These are phyloP conservation scores for Lentinula guzmanii DNA, from an alignment of 768 basidiomycete genomes.

Conservation along the genomic window DNA sequence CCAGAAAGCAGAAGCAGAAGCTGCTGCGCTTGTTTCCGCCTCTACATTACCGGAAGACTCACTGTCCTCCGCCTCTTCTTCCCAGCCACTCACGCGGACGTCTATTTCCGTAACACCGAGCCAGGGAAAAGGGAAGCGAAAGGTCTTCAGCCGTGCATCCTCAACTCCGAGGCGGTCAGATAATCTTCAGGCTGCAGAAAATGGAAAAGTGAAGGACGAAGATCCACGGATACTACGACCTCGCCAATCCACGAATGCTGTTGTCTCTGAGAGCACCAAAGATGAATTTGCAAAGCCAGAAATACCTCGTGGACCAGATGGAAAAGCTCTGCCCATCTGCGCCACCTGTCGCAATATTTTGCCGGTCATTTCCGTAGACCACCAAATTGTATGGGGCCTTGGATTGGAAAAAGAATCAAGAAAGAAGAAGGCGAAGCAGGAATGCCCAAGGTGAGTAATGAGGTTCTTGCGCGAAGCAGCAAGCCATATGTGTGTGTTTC, in stretches of 20 bases:
- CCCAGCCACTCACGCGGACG: neutral
- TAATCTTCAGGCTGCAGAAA: conserved; percentile 16
- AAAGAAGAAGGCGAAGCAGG: conserved; percentile 55
- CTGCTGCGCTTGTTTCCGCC: neutral
- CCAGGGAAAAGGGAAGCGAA: conserved; percentile 5
- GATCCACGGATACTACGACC: conserved; percentile 47
- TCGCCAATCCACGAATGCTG: conserved; percentile 33
- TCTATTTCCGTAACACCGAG: conserved; percentile 4
- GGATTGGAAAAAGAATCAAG: conserved; percentile 38
- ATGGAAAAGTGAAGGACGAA: conserved; percentile 45
- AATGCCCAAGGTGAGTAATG: conserved; percentile 66
- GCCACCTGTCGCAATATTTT: conserved; percentile 65
- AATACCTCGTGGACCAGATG: conserved; percentile 53
- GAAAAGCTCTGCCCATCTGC: conserved; percentile 65
- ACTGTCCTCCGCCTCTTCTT: conserved; percentile 21
- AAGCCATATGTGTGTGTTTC: neutral
- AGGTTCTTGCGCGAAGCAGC: conserved; percentile 7
- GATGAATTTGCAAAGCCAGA: conserved; percentile 26
- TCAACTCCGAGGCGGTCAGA: conserved; percentile 14
- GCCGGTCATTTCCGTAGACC: conserved; percentile 72
- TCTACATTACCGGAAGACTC: conserved; percentile 41
- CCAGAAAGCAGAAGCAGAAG: conserved; percentile 36
- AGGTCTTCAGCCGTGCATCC: neutral
- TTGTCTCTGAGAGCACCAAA: conserved; percentile 29
- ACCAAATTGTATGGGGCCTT: conserved; percentile 70